These are phyloP conservation scores for Cantharellus cinnabarinus DNA, from an alignment of 768 basidiomycete genomes.

Conservation along the genomic window DNA sequence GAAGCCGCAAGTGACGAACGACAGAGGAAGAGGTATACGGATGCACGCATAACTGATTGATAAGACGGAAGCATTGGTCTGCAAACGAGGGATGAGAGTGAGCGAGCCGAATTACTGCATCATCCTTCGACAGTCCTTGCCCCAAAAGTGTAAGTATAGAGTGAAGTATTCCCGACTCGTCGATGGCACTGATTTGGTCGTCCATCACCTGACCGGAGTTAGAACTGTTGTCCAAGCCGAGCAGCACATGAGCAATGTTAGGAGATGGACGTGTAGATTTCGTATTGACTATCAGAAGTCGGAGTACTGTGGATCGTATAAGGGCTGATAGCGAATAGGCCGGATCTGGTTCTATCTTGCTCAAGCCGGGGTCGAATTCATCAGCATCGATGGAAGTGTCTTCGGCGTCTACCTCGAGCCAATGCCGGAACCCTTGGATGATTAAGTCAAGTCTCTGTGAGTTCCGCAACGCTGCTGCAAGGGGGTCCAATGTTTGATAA, in stretches of 20 bases:
- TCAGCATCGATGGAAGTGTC: constrained; percentile 11
- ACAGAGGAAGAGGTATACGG: constrained; percentile 60
- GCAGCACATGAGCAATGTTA: constrained; percentile 71
- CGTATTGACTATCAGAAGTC: constrained; percentile 65
- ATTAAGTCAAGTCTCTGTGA: constrained; percentile 76
- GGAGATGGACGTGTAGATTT: constrained; percentile 40
- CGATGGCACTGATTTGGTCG: constrained; percentile 57
- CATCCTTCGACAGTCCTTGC: constrained; percentile 42
- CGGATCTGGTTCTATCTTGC: not conserved
- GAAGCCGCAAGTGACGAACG: constrained; percentile 68
- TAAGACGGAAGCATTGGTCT: constrained; percentile 63
- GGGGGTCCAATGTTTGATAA: constrained; percentile 30
- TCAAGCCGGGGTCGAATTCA: not conserved
- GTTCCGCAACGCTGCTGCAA: constrained; percentile 60
- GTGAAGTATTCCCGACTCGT: constrained; percentile 53
- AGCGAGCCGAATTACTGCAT: constrained; percentile 11
- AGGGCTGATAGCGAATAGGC: constrained; percentile 29
- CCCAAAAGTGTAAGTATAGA: constrained; percentile 62
- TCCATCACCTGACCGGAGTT: constrained; percentile 46
- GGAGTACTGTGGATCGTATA: constrained; percentile 55
- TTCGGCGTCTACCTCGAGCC: constrained; percentile 43
- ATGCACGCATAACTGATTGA: constrained; percentile 78
- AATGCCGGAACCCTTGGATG: constrained; percentile 50
- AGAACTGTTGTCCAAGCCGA: constrained; percentile 41
- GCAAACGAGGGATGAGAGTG: constrained; percentile 46